Percentiles rank a stretch among this genome's conserved stretches.
Evolutionary conservation across 495 filamentous ascomycete species (phyloP).

Genomic region (Tuber umbilicatum): DNA sequence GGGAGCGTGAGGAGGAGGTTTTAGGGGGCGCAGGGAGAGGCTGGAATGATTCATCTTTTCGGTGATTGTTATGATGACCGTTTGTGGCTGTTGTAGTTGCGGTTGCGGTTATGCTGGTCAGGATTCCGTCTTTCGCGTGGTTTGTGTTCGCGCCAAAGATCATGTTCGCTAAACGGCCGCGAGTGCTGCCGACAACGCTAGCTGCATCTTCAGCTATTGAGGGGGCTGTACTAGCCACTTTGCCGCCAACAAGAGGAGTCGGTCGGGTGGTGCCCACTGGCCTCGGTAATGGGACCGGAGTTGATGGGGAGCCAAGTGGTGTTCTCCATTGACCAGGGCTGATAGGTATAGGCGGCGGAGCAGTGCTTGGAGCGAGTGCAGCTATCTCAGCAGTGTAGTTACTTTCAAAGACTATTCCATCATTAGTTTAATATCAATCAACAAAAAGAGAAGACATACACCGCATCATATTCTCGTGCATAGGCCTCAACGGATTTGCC

Average conservation of each 20-base stretch:
- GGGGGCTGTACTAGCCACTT: constrained; percentile 3
- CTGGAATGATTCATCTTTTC: neutral
- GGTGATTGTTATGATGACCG: neutral
- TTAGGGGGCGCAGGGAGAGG: constrained; percentile 9
- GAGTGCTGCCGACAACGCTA: constrained; percentile 27
- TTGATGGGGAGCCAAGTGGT: constrained; percentile 20
- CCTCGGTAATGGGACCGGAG: constrained; percentile 14
- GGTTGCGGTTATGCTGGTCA: constrained; percentile 31
- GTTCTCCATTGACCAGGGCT: constrained; percentile 35
- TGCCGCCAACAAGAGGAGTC: constrained; percentile 13
- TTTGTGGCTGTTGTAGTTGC: constrained; percentile 13
- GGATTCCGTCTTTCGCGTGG: constrained; percentile 32
- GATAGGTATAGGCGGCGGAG: constrained; percentile 42
- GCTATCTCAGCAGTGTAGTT: constrained; percentile 60
- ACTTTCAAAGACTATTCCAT: constrained; percentile 51
- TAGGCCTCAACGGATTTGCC: constrained; percentile 16
- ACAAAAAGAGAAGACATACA: constrained; percentile 14
- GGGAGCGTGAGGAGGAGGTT: neutral
- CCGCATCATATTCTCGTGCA: constrained; percentile 37
- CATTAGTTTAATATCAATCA: constrained; percentile 6
- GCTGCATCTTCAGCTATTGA: constrained; percentile 12
- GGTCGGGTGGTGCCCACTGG: constrained; percentile 7
- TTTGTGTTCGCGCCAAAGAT: constrained; percentile 36
- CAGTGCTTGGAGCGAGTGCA: constrained; percentile 46
- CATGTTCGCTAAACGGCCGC: constrained; percentile 35